Evolutionary conservation across 768 basidiomycete genomes (phyloP).

Genomic region (Tulasnella sp.): DNA sequence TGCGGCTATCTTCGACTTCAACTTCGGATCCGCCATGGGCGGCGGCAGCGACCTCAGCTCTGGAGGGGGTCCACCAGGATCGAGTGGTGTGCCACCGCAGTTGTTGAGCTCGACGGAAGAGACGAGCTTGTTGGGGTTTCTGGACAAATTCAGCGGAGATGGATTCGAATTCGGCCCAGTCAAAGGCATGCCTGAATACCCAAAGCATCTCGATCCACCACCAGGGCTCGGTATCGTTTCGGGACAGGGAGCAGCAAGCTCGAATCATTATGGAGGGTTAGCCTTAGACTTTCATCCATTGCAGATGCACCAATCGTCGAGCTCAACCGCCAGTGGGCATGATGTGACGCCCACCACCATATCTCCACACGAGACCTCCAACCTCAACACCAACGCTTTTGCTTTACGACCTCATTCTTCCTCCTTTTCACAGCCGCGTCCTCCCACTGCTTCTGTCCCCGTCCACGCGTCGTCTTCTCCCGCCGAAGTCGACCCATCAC

Average conservation of each 20-base stretch:
- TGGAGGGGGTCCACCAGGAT: not conserved
- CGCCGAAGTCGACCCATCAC: not conserved
- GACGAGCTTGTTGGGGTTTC: constrained; percentile 76
- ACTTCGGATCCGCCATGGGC: not conserved
- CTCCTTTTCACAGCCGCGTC: constrained; percentile 6
- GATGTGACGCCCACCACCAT: not conserved
- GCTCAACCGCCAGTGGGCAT: not conserved
- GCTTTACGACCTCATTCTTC: not conserved
- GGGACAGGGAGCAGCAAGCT: not conserved
- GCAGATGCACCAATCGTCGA: not conserved
- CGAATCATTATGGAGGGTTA: not conserved
- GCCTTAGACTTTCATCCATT: not conserved
- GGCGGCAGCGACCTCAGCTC: not conserved
- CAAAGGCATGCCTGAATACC: constrained; percentile 37
- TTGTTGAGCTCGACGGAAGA: constrained; percentile 80
- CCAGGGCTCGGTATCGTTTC: not conserved
- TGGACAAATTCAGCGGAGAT: constrained; percentile 66
- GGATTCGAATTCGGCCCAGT: constrained; percentile 61
- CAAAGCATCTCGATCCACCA: not conserved
- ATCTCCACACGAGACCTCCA: not conserved
- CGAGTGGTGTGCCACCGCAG: not conserved
- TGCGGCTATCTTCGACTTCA: not conserved
- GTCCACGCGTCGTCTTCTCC: constrained; percentile 35
- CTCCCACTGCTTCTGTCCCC: constrained; percentile 34
- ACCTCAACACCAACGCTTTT: not conserved